Base-by-base conservation (phyloP, 2,329 filamentous ascomycete species). In the Colletotrichum sp. region DNA sequence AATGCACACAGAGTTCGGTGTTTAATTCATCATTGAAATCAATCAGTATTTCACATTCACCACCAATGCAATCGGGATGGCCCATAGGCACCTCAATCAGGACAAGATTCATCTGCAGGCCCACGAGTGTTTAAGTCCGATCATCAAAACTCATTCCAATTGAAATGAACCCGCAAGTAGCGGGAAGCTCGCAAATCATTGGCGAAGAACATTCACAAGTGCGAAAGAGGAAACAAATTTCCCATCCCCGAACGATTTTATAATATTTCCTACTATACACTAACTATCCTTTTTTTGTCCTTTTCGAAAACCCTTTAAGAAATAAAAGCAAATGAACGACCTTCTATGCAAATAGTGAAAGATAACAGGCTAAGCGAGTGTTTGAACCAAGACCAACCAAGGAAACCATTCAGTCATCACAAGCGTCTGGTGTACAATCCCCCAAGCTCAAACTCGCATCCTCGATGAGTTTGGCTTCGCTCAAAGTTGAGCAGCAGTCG, bases 371-470 rank as follows among this genome's bases (percentile, higher is more conserved):
- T 22, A 72, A 68, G 28, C 56, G 56, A 52, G 52, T 62, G 64
- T 62, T 18, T 62, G 30, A 32, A 36, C 28, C 64, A 39, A 61
- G 30, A 68, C 36, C 64, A 72, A 67, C 48, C 52, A 60, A 56
- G 27, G 27, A 71, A 67, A 52, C 52, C 52, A 61, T 67, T 18
- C 52, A 66, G 25, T 67, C 48, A 71, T 60, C 52, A 36, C 70
- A 72, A 39, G 16, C 16, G 13, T 68, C 30, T 68, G 22, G 25
- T 34, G 15, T 52, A 55, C 34, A 52, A 32, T 22, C 64, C 18
- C 27, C 48, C 18, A 25, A 56, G 18, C 62, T 52, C 39, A 55
- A 25, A 60, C 55, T 10, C 9, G 10, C 39, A 43, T 1, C 52
- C 9, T n/a, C 27, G 34, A 55, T 15, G 13, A 39, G 10, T 10